Percentiles rank a stretch among this genome's conserved stretches.
These are phyloP conservation scores for Aspergillus pseudoviridinutans DNA, from an alignment of 2,329 filamentous ascomycete species.

Conservation along the genomic window DNA sequence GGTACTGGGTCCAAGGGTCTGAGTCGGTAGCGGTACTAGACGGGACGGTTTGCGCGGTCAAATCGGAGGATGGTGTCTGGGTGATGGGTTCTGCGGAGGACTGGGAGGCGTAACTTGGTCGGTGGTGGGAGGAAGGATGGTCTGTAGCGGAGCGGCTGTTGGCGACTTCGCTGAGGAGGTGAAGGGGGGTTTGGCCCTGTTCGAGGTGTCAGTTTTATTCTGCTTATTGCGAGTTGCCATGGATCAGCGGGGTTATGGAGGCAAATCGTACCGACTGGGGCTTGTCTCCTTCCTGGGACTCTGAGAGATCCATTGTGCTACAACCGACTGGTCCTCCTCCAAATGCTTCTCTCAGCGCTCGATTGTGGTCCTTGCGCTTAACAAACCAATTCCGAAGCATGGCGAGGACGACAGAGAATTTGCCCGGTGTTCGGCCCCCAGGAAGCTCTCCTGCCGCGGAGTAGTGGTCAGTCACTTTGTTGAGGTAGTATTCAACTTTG, in stretches of 20 bases:
- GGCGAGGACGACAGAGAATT: constrained; percentile 66
- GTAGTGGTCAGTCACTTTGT: constrained; percentile 66
- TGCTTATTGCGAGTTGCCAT: background rate
- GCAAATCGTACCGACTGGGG: background rate
- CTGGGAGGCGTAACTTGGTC: constrained; percentile 7
- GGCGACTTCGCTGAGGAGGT: constrained; percentile 41
- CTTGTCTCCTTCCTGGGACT: background rate
- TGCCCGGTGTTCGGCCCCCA: constrained; percentile 61
- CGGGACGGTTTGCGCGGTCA: background rate
- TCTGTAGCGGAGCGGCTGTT: constrained; percentile 6
- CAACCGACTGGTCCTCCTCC: background rate
- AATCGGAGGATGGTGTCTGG: constrained; percentile 8
- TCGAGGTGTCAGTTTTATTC: background rate
- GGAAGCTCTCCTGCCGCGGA: constrained; percentile 59
- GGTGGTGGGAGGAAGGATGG: constrained; percentile 4
- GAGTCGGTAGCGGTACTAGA: constrained; percentile 3
- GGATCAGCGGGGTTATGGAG: background rate
- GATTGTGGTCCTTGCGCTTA: constrained; percentile 43
- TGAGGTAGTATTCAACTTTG: constrained; percentile 63
- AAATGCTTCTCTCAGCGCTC: constrained; percentile 22
- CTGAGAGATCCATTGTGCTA: constrained; percentile 1
- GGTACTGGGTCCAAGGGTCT: constrained; percentile 10
- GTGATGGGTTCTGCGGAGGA: constrained; percentile 6
- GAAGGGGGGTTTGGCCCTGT: constrained; percentile 29
- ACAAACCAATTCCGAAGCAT: constrained; percentile 69